Base-by-base conservation (phyloP, 2,329 filamentous ascomycete species). In the Verticillium longisporum region DNA sequence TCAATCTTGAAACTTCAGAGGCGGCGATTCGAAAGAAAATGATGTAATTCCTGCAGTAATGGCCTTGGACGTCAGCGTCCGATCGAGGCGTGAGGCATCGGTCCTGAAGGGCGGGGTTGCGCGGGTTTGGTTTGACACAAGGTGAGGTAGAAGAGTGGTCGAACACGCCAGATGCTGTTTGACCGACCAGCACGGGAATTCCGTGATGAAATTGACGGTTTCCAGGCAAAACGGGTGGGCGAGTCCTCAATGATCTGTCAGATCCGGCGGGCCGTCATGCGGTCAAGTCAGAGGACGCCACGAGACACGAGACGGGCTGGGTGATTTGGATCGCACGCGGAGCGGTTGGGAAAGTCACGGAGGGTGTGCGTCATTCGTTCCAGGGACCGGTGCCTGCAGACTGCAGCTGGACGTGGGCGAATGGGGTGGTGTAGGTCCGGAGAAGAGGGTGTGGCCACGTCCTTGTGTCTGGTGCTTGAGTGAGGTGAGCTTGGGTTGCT, bases 231-330 rank as follows among this genome's bases (percentile, higher is more conserved):
- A 55, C 57, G 56, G 31, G 21, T 26, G 58, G 50, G 18, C 6
- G 57, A 38, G 55, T 26, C 10, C 15, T n/a, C 6, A 14, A 56
- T 37, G 55, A 56, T 56, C 6, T 50, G 18, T 21, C 45, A 50
- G 45, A 50, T 50, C 45, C 45, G 45, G 45, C 45, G 62, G 54
- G 62, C 37, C 50, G 63, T 64, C 63, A 65, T 58, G 62, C 60
- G 63, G 62, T 64, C 63, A 65, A 64, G 63, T 65, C 59, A 61
- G 63, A 61, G 57, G 59, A 64, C 59, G 63, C 63, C 63, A 65
- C 63, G 63, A 65, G 63, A 65, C 63, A 50, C 21, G 37, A 31
- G 26, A 33, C 56, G 37, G 56, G 56, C 26, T 50, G 45, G 21
- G 10, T 50, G 45, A 26, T 21, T 50, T 50, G 45, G 45, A 50